These are phyloP conservation scores for Leccinum subrobustum DNA, from an alignment of 1,284 basidiomycete species.

Conservation along the genomic window DNA sequence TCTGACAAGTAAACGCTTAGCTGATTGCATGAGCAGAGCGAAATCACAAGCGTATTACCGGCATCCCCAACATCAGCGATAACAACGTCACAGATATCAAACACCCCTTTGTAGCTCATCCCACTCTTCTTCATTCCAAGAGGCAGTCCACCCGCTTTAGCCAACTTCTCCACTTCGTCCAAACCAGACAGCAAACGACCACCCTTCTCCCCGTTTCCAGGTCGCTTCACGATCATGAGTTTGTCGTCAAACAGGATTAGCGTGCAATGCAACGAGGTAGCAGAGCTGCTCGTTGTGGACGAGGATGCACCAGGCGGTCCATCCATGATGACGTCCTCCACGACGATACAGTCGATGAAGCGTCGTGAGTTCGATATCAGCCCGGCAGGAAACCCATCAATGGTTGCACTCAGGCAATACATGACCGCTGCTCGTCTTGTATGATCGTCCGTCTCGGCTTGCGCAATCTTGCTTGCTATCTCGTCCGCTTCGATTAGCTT, in stretches of 20 bases:
- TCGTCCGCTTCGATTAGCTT: constrained; percentile 86
- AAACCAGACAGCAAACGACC: constrained; percentile 80
- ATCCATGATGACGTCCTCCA: constrained; percentile 77
- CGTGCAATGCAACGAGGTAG: constrained; percentile 72
- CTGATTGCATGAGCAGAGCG: constrained; percentile 4
- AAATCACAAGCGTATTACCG: constrained; percentile 48
- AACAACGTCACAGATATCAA: constrained; percentile 83
- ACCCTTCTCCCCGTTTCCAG: constrained; percentile 67
- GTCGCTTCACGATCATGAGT: constrained; percentile 88
- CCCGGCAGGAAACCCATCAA: constrained; percentile 89
- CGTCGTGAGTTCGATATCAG: constrained; percentile 84
- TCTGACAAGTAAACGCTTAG: constrained; percentile 45
- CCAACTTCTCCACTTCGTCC: constrained; percentile 80
- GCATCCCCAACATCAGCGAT: constrained; percentile 83
- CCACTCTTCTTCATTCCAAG: constrained; percentile 72
- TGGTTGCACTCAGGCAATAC: constrained; percentile 81
- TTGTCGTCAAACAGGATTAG: constrained; percentile 96
- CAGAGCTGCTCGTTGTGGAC: constrained; percentile 40
- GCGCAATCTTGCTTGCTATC: constrained; percentile 88
- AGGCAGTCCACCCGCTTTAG: constrained; percentile 59
- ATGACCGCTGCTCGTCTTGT: constrained; percentile 88
- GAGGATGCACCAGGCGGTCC: constrained; percentile 41
- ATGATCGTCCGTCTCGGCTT: constrained; percentile 89
- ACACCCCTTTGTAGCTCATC: constrained; percentile 83
- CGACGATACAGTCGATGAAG: constrained; percentile 93